Evolutionary conservation across 75 land plant genomes (phyloP), one percentile per base, ranked within the genome.

Genomic region (Ceratopteris richardii): DNA sequence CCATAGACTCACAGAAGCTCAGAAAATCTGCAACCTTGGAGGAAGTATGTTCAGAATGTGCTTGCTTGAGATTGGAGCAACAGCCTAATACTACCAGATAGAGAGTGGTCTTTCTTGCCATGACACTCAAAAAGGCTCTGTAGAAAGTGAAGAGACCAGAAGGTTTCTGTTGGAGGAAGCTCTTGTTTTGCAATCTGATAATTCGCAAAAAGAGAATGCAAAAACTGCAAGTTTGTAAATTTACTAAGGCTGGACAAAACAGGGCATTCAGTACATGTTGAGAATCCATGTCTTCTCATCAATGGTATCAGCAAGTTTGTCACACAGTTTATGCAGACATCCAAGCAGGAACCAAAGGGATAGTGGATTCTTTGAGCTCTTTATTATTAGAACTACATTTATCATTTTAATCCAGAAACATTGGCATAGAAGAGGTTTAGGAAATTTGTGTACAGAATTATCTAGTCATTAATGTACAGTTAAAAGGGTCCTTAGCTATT

Each of bases 221-320:
- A 11, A 0, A 0, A 28, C 28, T 20, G 46, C 11, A 36, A 43
- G 44, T 19, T n/a, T 16, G 25, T 29, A 37, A 5, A 22, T 44
- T 5, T 78, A 5, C 55, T 81, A 23, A 78, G 66, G 29, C 54
- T 87, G 17, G 81, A 77, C 14, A 52, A 77, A 17, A 61, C 74
- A 46, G 97, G 93, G 21, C 97, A 91, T 75, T 88, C 88, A 31
- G 88, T 77, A 14, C 97, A 84, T 64, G 18, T 87, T 21, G 93
- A 91, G 63, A 87, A 84, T 39, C 97, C 97, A 10, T 65, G 81
- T 29, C 60, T 62, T 41, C 44, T 90, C 1, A 66, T 87, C 17
- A 66, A 61, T 29, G 75, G 74, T 12, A n/a, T 87, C 52, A 71
- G 92, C 36, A 64, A 41, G 20, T 87, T 87, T 60, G 18, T 76